phyloP scores from a whole-genome alignment of 345 rosid genomes.

The Melastoma malabathricum region DNA sequence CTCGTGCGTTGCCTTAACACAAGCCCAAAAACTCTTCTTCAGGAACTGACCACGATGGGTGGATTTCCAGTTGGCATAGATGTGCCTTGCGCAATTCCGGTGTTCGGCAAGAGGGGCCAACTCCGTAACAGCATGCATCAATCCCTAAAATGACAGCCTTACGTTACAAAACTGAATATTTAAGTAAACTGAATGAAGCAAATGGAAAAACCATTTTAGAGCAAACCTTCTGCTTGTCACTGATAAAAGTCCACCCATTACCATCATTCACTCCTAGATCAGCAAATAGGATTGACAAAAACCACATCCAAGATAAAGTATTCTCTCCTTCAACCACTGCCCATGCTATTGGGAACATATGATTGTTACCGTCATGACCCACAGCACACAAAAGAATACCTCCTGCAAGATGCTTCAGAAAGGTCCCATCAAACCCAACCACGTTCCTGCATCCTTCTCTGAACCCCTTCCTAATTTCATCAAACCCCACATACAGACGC shows the following conservation, averaged over 20 bases:
- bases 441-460: not conserved
- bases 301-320: not conserved
- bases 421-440: not conserved
- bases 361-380: not conserved
- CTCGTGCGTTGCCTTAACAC: not conserved
- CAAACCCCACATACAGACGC: not conserved
- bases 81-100: not conserved
- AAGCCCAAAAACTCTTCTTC: not conserved
- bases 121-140: not conserved
- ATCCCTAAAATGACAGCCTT: not conserved
- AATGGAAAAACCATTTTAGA: not conserved
- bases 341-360: constrained; percentile 2
- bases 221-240: not conserved
- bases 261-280: not conserved
- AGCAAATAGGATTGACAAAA: not conserved
- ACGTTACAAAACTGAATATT: not conserved
- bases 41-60: not conserved
- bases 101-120: not conserved
- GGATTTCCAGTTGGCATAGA: not conserved
- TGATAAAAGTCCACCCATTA: not conserved
- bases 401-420: not conserved
- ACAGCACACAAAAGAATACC: not conserved
- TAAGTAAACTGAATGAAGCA: not conserved
- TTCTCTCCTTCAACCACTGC: not conserved
- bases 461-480: not conserved